Base-by-base conservation (phyloP, 768 basidiomycete species). In the Leccinellum albellum region DNA sequence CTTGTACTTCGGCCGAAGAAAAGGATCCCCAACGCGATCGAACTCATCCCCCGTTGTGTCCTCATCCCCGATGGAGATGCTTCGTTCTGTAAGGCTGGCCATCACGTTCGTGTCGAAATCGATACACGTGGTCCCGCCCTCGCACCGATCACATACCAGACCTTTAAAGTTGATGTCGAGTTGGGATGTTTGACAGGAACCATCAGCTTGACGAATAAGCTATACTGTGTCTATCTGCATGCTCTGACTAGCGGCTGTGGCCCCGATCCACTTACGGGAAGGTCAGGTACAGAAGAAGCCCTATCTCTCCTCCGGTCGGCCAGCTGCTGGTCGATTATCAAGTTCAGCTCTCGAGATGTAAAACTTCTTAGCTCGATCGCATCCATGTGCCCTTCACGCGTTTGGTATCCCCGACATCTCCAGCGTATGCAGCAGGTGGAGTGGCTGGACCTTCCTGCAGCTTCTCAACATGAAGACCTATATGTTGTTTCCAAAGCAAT, bases 281-380 rank as follows among this genome's bases (percentile, higher is more conserved):
- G 74, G n/a, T 76, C 74, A 0, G 82, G 81, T 13, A 74, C 73
- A 3, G 73, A 78, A 33, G 73, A 80, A 47, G 79, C 79, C 0
- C 61, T 80, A 4, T 58, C 66, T 20, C 63, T 75, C 35, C 63
- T 82, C 46, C 58, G 55, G 5, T 78, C 76, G 0, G 74, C 77
- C 9, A 58, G 67, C 10, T 74, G 66, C 24, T 65, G 61, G 20
- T 79, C 80, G 0, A 78, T 78, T 50, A 72, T 74, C 64, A 61
- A 60, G 12, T 63, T 80, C 6, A 51, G 56, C 9, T 0, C 46
- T 7, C 59, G 63, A 3, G 73, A 78, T 17, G 47, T 62, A 2
- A 51, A 61, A 10, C 65, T 78, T 35, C 59, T 81, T 17, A 50
- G 55, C 5, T 53, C 61, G 23, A 77, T 81, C 23, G 59, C 61